Evolutionary conservation across 768 basidiomycete species (phyloP).

Genomic region (Trametes maxima): DNA sequence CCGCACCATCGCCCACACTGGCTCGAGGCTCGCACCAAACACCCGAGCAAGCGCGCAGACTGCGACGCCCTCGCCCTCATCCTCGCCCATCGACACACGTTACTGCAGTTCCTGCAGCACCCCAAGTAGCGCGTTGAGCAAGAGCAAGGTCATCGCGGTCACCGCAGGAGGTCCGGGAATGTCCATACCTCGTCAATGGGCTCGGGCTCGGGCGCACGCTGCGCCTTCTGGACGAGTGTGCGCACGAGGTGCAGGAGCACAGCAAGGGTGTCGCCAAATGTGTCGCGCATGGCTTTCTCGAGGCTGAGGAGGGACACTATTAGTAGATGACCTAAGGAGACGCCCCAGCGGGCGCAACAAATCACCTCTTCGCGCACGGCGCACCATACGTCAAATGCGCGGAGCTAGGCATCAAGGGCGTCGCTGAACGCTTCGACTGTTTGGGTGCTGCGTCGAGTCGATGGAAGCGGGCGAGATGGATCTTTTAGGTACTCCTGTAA

Average conservation of each 20-base stretch:
- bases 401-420: slow-evolving; percentile 64
- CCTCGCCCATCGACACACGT: slow-evolving; percentile 60
- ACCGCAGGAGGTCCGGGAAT: slow-evolving; percentile 46
- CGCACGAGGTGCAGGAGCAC: slow-evolving; percentile 55
- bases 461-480: slow-evolving; percentile 28
- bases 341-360: slow-evolving; percentile 56
- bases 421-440: slow-evolving; percentile 86
- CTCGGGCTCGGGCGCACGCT: slow-evolving; percentile 25
- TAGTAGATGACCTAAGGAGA: slow-evolving; percentile 36
- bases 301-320: slow-evolving; percentile 69
- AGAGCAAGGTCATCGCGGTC: slow-evolving; percentile 52
- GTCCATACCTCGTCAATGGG: slow-evolving; percentile 42
- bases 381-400: slow-evolving; percentile 68
- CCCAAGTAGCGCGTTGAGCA: slow-evolving; percentile 67
- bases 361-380: slow-evolving; percentile 67
- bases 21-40: slow-evolving; percentile 65
- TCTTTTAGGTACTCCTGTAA: slow-evolving; percentile 38
- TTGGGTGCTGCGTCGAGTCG: slow-evolving; percentile 44
- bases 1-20: slow-evolving; percentile 73
- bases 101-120: slow-evolving; percentile 59
- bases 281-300: slow-evolving; percentile 60
- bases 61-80: too few species aligned
- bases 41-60: slow-evolving; percentile 61
- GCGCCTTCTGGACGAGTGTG: slow-evolving; percentile 33
- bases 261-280: slow-evolving; percentile 59